Base-by-base conservation (phyloP, 2,329 filamentous ascomycete species). In the Aspergillus udagawae region DNA sequence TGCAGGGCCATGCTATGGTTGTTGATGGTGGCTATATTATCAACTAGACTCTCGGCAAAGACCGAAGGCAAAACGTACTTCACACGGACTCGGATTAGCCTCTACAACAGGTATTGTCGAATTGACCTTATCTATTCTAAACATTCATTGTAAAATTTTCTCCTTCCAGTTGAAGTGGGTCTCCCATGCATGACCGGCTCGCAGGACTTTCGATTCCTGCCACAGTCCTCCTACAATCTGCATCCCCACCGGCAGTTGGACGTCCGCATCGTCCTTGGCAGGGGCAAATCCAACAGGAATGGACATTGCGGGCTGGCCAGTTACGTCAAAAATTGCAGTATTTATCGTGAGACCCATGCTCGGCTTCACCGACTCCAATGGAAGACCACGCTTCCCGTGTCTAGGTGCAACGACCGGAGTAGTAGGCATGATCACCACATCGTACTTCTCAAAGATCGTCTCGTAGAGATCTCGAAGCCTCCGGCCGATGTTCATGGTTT, bases 251-350 rank as follows among this genome's bases (percentile, higher is more conserved):
- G 82, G 82, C 21, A 84, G 63, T 55, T 67, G 59, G 0, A 78
- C 51, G 2, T 66, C 42, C 1, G 49, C 23, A 50, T 68, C 53
- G 5, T 67, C 68, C 35, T 57, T 63, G 4, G 67, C 63, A 5
- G 66, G 58, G 2, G 77, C 69, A 62, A 79, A 76, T 0, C 82
- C 82, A 35, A 82, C 72, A 0, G 82, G 82, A 49, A 85, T 69
- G 0, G 79, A 76, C 60, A 85, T 65, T 0, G 81, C 83, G 0
- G 83, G 82, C 60, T 85, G 82, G 0, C 83, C 83, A 0, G 82
- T 84, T 2, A 80, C 75, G 62, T 85, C 82, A 67, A 85, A 85
- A 2, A 79, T 75, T 9, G 80, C 79, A 4, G 83, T 86, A 60
- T 86, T 86, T 17, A 74, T 77, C 0, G 80, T 83, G 57, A 83